These are phyloP conservation scores for Pseudogymnoascus sp. DNA, from an alignment of 2,329 filamentous ascomycete genomes.

Conservation along the genomic window DNA sequence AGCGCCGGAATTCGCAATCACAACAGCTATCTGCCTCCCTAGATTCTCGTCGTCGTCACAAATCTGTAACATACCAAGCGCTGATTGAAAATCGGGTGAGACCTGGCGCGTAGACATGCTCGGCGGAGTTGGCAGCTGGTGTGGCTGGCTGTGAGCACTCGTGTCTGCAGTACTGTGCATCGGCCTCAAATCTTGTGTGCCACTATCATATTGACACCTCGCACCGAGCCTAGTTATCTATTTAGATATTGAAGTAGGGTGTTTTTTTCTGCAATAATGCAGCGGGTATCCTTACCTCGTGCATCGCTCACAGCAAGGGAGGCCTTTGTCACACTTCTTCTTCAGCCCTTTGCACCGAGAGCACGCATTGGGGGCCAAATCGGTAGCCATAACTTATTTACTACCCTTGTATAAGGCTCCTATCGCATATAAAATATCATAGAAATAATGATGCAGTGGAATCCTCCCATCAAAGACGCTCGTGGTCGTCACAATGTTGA, in stretches of 20 bases:
- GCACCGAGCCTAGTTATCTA: slow-evolving; percentile 7
- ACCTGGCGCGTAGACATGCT: neutral
- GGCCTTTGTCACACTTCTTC: slow-evolving; percentile 17
- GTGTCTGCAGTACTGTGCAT: neutral
- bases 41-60: slow-evolving; percentile 6
- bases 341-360: slow-evolving; percentile 15
- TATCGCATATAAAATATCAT: neutral
- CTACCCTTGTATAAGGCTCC: neutral
- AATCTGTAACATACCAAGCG: neutral
- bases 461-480: neutral
- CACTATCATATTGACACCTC: slow-evolving; percentile 8
- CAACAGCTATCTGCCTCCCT: slow-evolving; percentile 2
- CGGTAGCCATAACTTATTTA: neutral
- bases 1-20: neutral
- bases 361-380: slow-evolving; percentile 11
- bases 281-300: slow-evolving; percentile 12
- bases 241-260: slow-evolving; percentile 3
- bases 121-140: neutral
- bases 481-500: neutral
- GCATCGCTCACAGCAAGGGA: slow-evolving; percentile 15
- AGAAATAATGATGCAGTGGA: neutral
- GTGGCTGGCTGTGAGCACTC: neutral
- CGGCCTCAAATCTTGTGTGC: neutral
- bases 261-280: neutral
- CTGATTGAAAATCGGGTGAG: neutral